Evolutionary conservation across 805 yeast species (phyloP), one percentile per base, ranked within the genome.

Genomic region (Saccharomycopsis schoenii): DNA sequence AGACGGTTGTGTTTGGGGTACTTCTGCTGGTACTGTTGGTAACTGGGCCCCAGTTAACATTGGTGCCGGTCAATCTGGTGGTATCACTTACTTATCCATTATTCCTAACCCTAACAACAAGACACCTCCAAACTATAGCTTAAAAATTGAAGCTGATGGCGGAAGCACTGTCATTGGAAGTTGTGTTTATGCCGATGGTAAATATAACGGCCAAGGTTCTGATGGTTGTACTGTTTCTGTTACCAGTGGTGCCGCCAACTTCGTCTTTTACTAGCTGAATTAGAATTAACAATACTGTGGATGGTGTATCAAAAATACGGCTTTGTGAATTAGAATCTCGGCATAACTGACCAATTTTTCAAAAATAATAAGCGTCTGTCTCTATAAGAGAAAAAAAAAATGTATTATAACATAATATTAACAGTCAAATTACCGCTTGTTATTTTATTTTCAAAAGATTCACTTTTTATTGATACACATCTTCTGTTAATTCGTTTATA

Each of bases 1-100:
- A 73, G 94, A 92, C 65, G 98, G 97, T 69, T 93, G 99, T 80
- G 74, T 88, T 68, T 93, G 99, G 99, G 96, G 97, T 73, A 72
- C 83, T 59, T 68, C 79, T 6, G 89, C 89, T 66, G 80, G 92
- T 43, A 87, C 85, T 69, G 75, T 88, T 66, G 99, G 99, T 78
- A 93, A 93, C 88, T 93, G 97, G 97, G 89, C 90, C 59, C 90
- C 90, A 66, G 78, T 86, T 61, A 86, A 83, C 66, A 76, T 87
- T 61, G 96, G 96, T 73, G 87, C 90, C 61, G 96, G 96, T 68
- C 79, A 73, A 73, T 77, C 79, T 56, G 74, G 74, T 63, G 88
- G 86, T 62, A 75, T 77, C 67, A 77, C 87, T 56, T 86, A 85
- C 78, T 77, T 86, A 66, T 84, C 89, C 1, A 76, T 86, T 74